Percentiles rank a stretch among this genome's conserved stretches.
Evolutionary conservation across 345 rosid genomes (phyloP).

Genomic region (Rhizophora apiculata): DNA sequence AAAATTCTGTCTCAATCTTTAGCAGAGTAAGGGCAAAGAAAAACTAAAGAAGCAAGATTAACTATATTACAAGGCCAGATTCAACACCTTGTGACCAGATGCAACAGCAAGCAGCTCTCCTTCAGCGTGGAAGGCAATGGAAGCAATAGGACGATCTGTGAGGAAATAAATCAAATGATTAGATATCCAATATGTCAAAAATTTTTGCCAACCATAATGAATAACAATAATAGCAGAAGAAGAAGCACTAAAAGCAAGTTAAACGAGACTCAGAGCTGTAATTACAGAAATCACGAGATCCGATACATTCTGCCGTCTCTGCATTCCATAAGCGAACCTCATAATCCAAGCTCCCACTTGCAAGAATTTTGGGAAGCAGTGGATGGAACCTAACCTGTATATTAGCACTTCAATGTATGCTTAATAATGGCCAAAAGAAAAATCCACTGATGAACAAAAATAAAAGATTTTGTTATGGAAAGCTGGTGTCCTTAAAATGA

Average conservation of each 20-base stretch:
- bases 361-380: slow-evolving; percentile 52
- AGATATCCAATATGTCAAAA: neutral
- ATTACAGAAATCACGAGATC: slow-evolving; percentile 66
- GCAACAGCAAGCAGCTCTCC: slow-evolving; percentile 78
- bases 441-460: neutral
- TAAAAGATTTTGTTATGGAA: neutral
- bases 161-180: slow-evolving; percentile 11
- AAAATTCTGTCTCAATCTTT: neutral
- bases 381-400: slow-evolving; percentile 77
- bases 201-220: neutral
- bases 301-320: slow-evolving; percentile 61
- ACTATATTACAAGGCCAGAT: slow-evolving; percentile 2
- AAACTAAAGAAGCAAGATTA: neutral
- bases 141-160: slow-evolving; percentile 75
- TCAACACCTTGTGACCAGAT: slow-evolving; percentile 69
- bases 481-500: too few relatives aligned
- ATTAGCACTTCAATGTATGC: slow-evolving; percentile 7
- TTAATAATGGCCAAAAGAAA: slow-evolving; percentile 1
- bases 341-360: slow-evolving; percentile 79
- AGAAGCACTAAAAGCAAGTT: slow-evolving; percentile 7
- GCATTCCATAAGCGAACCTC: slow-evolving; percentile 82
- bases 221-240: neutral
- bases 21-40: neutral
- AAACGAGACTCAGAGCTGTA: slow-evolving; percentile 3
- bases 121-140: slow-evolving; percentile 76